These are phyloP conservation scores for Hortaea sp. DNA, from an alignment of 2,329 filamentous ascomycete species.

Conservation along the genomic window DNA sequence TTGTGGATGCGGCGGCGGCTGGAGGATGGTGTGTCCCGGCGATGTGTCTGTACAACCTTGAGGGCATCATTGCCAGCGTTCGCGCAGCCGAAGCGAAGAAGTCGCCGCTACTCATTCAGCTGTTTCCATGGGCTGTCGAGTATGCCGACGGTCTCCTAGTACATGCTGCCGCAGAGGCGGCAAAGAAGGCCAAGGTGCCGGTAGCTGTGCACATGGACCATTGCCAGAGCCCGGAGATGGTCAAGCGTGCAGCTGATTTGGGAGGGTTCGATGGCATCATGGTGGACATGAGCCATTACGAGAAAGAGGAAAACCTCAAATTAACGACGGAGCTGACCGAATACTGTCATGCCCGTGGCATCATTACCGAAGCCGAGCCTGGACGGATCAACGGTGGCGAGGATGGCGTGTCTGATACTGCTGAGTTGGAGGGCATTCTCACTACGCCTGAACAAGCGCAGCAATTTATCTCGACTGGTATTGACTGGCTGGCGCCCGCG, in stretches of 20 bases:
- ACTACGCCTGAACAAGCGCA: constrained; percentile 60
- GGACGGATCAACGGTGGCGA: constrained; percentile 64
- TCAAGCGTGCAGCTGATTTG: constrained; percentile 19
- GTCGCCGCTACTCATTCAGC: constrained; percentile 60
- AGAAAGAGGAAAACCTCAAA: constrained; percentile 58
- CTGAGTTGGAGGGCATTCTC: constrained; percentile 51
- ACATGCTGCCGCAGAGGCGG: constrained; percentile 36
- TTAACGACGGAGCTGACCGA: constrained; percentile 52
- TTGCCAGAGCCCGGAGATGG: constrained; percentile 34
- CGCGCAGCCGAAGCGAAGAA: constrained; percentile 57
- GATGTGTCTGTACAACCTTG: constrained; percentile 41
- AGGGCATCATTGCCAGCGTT: constrained; percentile 59
- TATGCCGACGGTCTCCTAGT: constrained; percentile 46
- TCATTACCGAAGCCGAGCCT: constrained; percentile 61
- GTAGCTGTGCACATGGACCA: constrained; percentile 40
- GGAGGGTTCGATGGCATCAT: constrained; percentile 60
- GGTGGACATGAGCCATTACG: constrained; percentile 68
- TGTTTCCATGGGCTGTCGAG: constrained; percentile 64
- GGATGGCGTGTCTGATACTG: constrained; percentile 62
- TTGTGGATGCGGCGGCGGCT: constrained; percentile 19
- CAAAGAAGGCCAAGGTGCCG: constrained; percentile 31
- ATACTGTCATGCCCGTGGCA: constrained; percentile 55
- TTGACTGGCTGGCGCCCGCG: constrained; percentile 64
- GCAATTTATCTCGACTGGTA: constrained; percentile 60
- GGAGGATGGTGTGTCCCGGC: constrained; percentile 23